Conservation (phyloP, 768 basidiomycete species). For the Krasilnikovozyma curviuscula region DNA sequence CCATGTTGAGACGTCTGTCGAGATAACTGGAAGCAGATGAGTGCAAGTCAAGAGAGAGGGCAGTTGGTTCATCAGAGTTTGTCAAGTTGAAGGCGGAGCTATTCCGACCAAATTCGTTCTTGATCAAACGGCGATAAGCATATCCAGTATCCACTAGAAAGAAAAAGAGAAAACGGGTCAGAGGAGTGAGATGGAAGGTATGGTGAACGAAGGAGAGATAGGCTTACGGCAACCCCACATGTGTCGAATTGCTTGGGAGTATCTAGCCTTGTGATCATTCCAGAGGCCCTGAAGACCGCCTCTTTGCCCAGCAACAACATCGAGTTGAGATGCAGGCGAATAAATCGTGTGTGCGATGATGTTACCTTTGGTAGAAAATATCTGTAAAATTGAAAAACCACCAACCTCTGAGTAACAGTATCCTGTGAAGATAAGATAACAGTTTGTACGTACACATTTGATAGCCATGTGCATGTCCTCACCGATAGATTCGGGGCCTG, state of each 20-base stretch:
- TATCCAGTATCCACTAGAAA: constrained; percentile 19
- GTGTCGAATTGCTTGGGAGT: constrained; percentile 22
- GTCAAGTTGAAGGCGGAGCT: constrained; percentile 11
- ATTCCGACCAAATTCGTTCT: constrained; percentile 14
- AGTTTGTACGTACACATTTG: constrained; percentile 21
- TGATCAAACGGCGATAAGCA: constrained; percentile 15
- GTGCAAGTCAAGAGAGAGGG: constrained; percentile 10
- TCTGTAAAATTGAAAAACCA: neutral
- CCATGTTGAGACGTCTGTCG: constrained; percentile 3
- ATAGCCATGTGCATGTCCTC: constrained; percentile 25
- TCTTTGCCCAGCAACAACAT: constrained; percentile 17
- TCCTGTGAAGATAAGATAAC: constrained; percentile 11
- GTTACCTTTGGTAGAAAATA: neutral
- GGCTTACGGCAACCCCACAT: constrained; percentile 14
- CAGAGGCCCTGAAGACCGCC: constrained; percentile 15
- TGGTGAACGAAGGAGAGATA: too few relatives aligned
- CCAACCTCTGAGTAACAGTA: neutral
- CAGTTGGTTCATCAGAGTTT: constrained; percentile 1
- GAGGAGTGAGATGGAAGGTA: neutral
- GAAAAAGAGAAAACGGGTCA: neutral
- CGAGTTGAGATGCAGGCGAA: constrained; percentile 22
- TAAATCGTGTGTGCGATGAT: constrained; percentile 21
- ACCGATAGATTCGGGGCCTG: constrained; percentile 21
- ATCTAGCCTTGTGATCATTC: constrained; percentile 19
- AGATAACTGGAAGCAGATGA: constrained; percentile 10